phyloP scores from a whole-genome alignment of 441 rosid species.

The Breynia disticha region DNA sequence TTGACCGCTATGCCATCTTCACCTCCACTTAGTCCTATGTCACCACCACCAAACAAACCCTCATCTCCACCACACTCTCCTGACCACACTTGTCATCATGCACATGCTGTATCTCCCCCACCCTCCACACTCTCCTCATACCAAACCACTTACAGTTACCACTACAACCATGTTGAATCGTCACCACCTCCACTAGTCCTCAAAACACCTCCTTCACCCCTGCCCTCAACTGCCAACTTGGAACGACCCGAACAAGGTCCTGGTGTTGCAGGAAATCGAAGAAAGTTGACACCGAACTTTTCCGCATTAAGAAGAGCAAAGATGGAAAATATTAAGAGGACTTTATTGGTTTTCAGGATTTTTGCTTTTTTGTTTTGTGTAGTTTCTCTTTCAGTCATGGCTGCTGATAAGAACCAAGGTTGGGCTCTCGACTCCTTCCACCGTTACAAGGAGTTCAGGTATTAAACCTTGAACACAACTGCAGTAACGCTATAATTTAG shows the following conservation, averaged over 20 bases:
- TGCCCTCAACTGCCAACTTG: neutral
- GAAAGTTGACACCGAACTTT: slow-evolving; percentile 24
- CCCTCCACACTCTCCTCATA: no score
- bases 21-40: no score
- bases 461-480: neutral
- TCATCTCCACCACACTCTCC: no score
- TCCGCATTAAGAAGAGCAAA: slow-evolving; percentile 38
- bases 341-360: slow-evolving; percentile 49
- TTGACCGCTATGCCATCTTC: no score
- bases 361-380: slow-evolving; percentile 53
- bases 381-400: slow-evolving; percentile 66
- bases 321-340: slow-evolving; percentile 32
- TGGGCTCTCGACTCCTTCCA: slow-evolving; percentile 87
- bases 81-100: no score
- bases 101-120: no score
- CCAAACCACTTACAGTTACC: no score
- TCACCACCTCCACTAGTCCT: no score
- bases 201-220: no score
- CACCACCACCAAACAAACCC: no score
- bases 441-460: slow-evolving; percentile 83
- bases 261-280: slow-evolving; percentile 21
- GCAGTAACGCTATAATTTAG: no score
- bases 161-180: no score
- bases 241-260: slow-evolving; percentile 15
- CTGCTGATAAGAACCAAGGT: slow-evolving; percentile 71